Base-by-base conservation (phyloP, 768 basidiomycete species). In the Rhizopogon vesiculosus region DNA sequence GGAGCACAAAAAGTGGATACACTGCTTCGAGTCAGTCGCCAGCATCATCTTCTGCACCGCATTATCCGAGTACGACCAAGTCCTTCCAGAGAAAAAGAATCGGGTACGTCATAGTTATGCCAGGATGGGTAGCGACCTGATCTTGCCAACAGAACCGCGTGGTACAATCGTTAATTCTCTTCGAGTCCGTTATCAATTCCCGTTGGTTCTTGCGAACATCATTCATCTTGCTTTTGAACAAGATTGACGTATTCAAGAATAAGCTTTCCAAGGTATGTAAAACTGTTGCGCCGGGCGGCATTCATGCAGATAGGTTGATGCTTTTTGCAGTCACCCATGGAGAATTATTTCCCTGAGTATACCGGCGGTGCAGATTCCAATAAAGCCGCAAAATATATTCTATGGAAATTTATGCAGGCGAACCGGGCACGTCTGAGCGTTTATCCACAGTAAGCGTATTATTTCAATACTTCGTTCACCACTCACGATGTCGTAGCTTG, bases 331-430 rank as follows among this genome's bases (percentile, higher is more conserved):
- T 81, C 87, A 0, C 87, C 88, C 3, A 70, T 92, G n/a, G 86
- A 89, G 58, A 74, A 76, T 42, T 88, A 87, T 67, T 94, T 93
- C 69, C 84, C 91, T 4, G 93, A 94, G 64, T 95, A 95, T 69
- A 89, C 89, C 1, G 91, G 91, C 33, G 92, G 92, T 4, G 71
- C 85, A 3, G 91, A 95, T 64, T 90, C 95, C 69, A 94, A 93
- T 74, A 95, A 95, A 69, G 93, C 92, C 1, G 92, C 93, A 0
- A 93, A 94, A 62, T 96, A 92, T 61, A 93, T 97, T 52, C 75
- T 98, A 38, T 97, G 93, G 94, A 76, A 89, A 64, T 98, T 96
- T 63, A 94, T 93, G 79, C 91, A 96, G 69, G 87, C 89, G 54
- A 96, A 95, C 62, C 74, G 89, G 19, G 90, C 90, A 53, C 70